phyloP scores from a whole-genome alignment of 805 yeast genomes.

The Wickerhamomyces strasburgensis region DNA sequence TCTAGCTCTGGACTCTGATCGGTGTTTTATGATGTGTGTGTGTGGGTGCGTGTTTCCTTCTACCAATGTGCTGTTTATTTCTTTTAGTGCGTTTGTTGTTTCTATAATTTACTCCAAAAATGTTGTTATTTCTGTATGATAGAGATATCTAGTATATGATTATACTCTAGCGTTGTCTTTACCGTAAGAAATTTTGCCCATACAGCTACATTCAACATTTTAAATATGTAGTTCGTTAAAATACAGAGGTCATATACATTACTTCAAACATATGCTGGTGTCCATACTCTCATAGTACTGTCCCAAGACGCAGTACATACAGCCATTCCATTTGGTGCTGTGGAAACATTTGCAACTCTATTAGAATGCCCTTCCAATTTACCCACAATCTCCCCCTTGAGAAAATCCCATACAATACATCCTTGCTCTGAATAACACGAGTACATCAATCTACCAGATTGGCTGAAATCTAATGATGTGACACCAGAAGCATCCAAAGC shows the following conservation, averaged over 20 bases:
- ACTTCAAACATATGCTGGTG: constrained; percentile 29
- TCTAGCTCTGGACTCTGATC: background rate
- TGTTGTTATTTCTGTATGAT: too few relatives aligned
- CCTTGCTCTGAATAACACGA: constrained; percentile 73
- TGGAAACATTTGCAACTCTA: constrained; percentile 55
- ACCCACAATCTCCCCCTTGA: constrained; percentile 62
- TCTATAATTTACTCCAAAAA: too few relatives aligned
- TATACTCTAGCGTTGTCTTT: too few relatives aligned
- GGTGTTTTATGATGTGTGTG: background rate
- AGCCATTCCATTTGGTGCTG: constrained; percentile 71
- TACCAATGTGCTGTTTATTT: background rate
- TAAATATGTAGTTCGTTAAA: background rate
- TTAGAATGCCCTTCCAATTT: constrained; percentile 60
- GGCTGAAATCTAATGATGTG: constrained; percentile 64
- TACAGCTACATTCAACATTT: too few relatives aligned
- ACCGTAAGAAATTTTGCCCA: too few relatives aligned
- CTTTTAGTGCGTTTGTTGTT: too few relatives aligned
- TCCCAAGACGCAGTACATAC: constrained; percentile 83
- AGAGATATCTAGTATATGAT: too few relatives aligned
- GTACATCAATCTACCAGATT: constrained; percentile 69
- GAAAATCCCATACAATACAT: constrained; percentile 72
- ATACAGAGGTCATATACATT: too few relatives aligned
- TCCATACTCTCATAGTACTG: constrained; percentile 64
- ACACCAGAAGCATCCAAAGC: constrained; percentile 61
- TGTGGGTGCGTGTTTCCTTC: background rate